phyloP scores from a whole-genome alignment of 2,329 filamentous ascomycete genomes.

The Colletotrichum zoysiae region DNA sequence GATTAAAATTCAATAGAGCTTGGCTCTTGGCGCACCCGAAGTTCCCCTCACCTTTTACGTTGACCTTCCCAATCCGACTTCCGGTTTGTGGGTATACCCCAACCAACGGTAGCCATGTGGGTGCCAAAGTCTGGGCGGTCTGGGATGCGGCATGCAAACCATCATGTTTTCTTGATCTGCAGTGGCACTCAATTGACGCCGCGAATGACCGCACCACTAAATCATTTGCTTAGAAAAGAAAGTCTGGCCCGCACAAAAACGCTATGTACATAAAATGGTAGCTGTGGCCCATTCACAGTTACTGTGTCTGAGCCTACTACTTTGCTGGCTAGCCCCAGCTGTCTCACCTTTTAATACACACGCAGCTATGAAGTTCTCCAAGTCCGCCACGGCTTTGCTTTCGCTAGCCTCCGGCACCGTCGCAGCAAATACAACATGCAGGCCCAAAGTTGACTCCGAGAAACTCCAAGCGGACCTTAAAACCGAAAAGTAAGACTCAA shows the following conservation, averaged over 20 bases:
- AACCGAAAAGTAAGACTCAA: slow-evolving; percentile 36
- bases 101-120: slow-evolving; percentile 31
- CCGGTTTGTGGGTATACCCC: slow-evolving; percentile 16
- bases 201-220: background rate
- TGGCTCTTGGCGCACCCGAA: slow-evolving; percentile 38
- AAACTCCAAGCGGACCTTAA: slow-evolving; percentile 39
- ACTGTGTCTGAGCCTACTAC: no score
- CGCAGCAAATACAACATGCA: slow-evolving; percentile 34
- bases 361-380: slow-evolving; percentile 41
- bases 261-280: background rate
- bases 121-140: slow-evolving; percentile 25
- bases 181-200: background rate
- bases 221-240: background rate
- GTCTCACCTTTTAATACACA: background rate
- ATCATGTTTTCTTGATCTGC: slow-evolving; percentile 7
- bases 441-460: slow-evolving; percentile 42
- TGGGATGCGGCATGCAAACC: slow-evolving; percentile 32
- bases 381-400: slow-evolving; percentile 27
- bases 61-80: slow-evolving; percentile 40
- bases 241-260: background rate
- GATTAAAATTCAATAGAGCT: slow-evolving; percentile 20
- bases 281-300: no score
- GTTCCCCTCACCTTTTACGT: slow-evolving; percentile 32
- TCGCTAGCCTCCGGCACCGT: slow-evolving; percentile 30
- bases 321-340: no score